Evolutionary conservation across 345 rosid species (phyloP).

Genomic region (Populus pruinosa): DNA sequence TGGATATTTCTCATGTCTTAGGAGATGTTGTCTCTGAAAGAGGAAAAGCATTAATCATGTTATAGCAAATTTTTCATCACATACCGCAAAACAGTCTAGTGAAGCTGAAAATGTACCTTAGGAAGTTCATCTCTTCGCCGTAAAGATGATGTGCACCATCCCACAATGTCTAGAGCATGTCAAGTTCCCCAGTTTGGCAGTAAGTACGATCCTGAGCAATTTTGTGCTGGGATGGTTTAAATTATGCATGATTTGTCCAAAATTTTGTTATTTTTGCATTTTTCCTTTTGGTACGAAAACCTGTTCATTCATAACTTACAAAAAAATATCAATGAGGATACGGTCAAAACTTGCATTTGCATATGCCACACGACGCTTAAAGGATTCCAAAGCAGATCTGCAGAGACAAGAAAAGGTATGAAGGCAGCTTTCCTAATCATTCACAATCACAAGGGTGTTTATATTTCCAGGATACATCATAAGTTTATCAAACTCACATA

Average conservation of each 20-base stretch:
- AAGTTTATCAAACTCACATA: slow-evolving; percentile 51
- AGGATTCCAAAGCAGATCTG: slow-evolving; percentile 82
- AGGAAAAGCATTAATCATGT: not conserved
- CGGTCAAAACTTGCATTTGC: slow-evolving; percentile 76
- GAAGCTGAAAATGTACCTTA: slow-evolving; percentile 38
- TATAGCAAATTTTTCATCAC: slow-evolving; percentile 8
- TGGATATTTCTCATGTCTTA: slow-evolving; percentile 49
- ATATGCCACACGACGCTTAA: slow-evolving; percentile 70
- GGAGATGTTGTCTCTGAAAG: slow-evolving; percentile 43
- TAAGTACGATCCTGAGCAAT: not conserved
- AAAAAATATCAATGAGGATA: slow-evolving; percentile 36
- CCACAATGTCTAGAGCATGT: slow-evolving; percentile 65
- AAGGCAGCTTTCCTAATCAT: slow-evolving; percentile 5
- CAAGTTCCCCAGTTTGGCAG: slow-evolving; percentile 39
- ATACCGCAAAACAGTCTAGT: not conserved
- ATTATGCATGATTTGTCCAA: too few species aligned
- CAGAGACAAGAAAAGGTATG: slow-evolving; percentile 21
- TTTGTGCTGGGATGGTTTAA: too few species aligned
- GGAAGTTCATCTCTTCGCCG: slow-evolving; percentile 63
- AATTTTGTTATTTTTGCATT: too few species aligned
- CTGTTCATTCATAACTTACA: not conserved
- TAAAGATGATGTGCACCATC: slow-evolving; percentile 93
- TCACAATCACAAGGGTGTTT: not conserved
- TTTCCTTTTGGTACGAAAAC: too few species aligned
- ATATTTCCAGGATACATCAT: slow-evolving; percentile 7